phyloP scores from a whole-genome alignment of 202 grass and related monocot species.

The Digitaria exilis region DNA sequence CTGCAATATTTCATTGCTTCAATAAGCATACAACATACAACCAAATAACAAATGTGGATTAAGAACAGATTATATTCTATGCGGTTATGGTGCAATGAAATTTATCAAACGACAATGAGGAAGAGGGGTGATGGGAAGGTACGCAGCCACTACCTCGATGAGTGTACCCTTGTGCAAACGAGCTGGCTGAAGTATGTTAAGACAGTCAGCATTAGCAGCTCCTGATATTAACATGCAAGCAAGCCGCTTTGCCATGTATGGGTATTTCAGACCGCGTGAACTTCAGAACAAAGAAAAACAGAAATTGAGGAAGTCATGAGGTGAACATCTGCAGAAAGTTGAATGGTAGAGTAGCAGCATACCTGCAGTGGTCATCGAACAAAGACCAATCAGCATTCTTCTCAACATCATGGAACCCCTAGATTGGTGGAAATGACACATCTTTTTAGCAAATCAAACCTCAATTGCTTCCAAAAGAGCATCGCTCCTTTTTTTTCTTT shows the following conservation, averaged over 20 bases:
- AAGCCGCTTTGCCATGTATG: constrained; percentile 81
- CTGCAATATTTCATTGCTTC: constrained; percentile 39
- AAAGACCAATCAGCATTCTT: constrained; percentile 65
- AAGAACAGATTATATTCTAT: not conserved
- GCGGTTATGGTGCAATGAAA: not conserved
- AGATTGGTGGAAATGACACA: not conserved
- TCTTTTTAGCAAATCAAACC: constrained; percentile 23
- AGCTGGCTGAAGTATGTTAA: constrained; percentile 86
- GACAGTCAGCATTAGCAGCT: constrained; percentile 51
- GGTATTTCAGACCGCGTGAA: constrained; percentile 72
- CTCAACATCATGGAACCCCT: constrained; percentile 69
- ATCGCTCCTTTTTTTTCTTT: not conserved
- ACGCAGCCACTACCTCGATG: constrained; percentile 48
- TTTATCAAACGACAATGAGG: not conserved
- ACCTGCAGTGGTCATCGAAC: constrained; percentile 76
- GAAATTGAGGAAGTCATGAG: not conserved
- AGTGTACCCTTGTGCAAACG: constrained; percentile 50
- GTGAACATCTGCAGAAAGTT: constrained; percentile 28
- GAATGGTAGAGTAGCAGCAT: constrained; percentile 8
- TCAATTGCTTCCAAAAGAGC: not conserved
- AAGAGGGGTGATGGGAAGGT: not conserved
- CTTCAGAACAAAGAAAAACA: constrained; percentile 49
- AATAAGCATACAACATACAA: constrained; percentile 19
- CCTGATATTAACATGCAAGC: constrained; percentile 86
- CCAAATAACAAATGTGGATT: constrained; percentile 1